Evolutionary conservation across 495 filamentous ascomycete genomes (phyloP).

Genomic region (Thozetella sp.): DNA sequence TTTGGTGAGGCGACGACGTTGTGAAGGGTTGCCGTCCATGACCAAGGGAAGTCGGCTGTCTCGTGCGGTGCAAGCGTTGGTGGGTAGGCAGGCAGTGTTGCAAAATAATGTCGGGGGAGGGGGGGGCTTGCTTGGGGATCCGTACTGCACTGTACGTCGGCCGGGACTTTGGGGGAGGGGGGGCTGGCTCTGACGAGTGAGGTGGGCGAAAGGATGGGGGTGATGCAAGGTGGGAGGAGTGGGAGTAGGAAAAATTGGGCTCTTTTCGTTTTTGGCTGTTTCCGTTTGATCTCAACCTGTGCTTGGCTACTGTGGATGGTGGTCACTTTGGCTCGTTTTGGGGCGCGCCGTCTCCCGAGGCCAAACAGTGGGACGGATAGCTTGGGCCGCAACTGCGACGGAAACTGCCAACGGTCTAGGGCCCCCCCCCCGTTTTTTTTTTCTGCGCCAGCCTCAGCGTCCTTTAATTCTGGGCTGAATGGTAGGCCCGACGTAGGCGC

Average conservation of each 20-base stretch:
- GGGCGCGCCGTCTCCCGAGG: background rate
- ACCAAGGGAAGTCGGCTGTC: conserved; percentile 33
- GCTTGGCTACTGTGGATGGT: conserved; percentile 20
- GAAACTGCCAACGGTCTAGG: conserved; percentile 1
- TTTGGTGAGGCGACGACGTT: conserved; percentile 57
- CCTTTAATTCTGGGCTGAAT: background rate
- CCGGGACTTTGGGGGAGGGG: background rate
- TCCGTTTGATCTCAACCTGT: conserved; percentile 17
- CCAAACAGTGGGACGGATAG: conserved; percentile 4
- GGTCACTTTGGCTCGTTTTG: background rate
- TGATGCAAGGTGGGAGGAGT: background rate
- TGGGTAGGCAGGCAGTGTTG: conserved; percentile 6
- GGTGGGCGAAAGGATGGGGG: conserved; percentile 2
- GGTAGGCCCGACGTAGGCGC: background rate
- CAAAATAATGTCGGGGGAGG: conserved; percentile 19
- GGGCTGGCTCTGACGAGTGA: background rate
- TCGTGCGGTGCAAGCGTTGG: conserved; percentile 25
- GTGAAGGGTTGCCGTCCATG: conserved; percentile 32
- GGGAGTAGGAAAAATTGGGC: background rate
- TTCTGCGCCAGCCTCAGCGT: background rate
- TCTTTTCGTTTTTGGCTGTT: conserved; percentile 11
- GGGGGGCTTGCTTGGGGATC: conserved; percentile 5
- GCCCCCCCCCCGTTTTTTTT: background rate
- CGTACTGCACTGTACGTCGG: conserved; percentile 13
- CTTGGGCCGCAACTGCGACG: conserved; percentile 4